Percentiles rank a stretch among this genome's conserved stretches.
These are phyloP conservation scores for Moringa oleifera DNA, from an alignment of 345 rosid species.

Conservation along the genomic window DNA sequence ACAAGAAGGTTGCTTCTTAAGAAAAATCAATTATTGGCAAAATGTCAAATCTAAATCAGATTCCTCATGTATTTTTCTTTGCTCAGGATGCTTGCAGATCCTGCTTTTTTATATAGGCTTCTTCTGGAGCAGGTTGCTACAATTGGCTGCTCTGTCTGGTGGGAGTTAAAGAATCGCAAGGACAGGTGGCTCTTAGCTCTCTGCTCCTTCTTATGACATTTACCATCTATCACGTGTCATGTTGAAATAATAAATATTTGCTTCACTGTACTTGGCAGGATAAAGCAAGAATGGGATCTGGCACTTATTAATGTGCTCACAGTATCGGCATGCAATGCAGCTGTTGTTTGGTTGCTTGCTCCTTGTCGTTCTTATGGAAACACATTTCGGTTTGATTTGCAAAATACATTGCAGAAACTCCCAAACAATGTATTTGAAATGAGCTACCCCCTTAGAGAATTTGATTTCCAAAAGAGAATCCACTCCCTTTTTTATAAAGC, in stretches of 20 bases:
- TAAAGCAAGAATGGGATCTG: conserved; percentile 93
- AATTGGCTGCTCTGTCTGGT: conserved; percentile 77
- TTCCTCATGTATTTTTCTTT: conserved; percentile 2
- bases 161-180: conserved; percentile 87
- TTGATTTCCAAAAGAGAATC: conserved; percentile 77
- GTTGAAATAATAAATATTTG: conserved; percentile 14
- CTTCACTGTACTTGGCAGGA: conserved; percentile 30
- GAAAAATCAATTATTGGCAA: too few relatives aligned
- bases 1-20: too few relatives aligned
- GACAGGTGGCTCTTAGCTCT: conserved; percentile 45
- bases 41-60: neutral
- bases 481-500: conserved; percentile 89
- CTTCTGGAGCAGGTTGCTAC: conserved; percentile 88
- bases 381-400: conserved; percentile 84
- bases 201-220: neutral
- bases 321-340: conserved; percentile 74
- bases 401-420: conserved; percentile 90
- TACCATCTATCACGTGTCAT: conserved; percentile 7
- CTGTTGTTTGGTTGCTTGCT: conserved; percentile 86
- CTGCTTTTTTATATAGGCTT: conserved; percentile 76
- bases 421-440: conserved; percentile 89
- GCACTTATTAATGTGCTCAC: conserved; percentile 86
- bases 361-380: conserved; percentile 94
- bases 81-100: conserved; percentile 92
- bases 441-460: conserved; percentile 90